Percentiles rank a stretch among this genome's conserved stretches.
Conservation (phyloP, 2,329 filamentous ascomycete species). For the Penicillium digitatum region DNA sequence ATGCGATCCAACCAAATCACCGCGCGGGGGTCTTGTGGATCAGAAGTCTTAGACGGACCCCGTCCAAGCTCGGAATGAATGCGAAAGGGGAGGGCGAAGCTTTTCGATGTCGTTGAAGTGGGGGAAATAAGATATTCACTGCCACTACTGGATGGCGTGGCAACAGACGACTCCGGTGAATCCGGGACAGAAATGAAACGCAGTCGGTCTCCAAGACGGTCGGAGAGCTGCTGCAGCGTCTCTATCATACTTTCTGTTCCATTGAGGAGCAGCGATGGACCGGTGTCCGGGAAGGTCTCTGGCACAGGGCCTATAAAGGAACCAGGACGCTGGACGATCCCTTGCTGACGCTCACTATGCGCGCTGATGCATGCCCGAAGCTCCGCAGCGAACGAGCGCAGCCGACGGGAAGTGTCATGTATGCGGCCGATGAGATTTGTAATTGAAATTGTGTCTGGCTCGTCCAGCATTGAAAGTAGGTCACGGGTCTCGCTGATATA, state of each 20-base stretch:
- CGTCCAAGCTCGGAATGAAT: slow-evolving; percentile 27
- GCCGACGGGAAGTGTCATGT: slow-evolving; percentile 11
- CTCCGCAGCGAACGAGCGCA: slow-evolving; percentile 11
- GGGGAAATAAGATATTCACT: slow-evolving; percentile 10
- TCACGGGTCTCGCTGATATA: slow-evolving; percentile 25
- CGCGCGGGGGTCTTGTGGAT: slow-evolving; percentile 21
- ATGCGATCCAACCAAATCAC: slow-evolving; percentile 32
- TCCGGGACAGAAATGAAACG: slow-evolving; percentile 11
- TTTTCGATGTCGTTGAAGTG: background rate
- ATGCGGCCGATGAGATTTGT: slow-evolving; percentile 16
- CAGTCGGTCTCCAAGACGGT: slow-evolving; percentile 15
- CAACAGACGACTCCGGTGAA: slow-evolving; percentile 12
- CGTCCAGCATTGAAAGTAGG: slow-evolving; percentile 5
- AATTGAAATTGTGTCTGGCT: background rate
- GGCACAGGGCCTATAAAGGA: slow-evolving; percentile 27
- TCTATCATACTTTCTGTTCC: slow-evolving; percentile 24
- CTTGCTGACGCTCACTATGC: slow-evolving; percentile 23
- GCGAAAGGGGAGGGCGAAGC: slow-evolving; percentile 22
- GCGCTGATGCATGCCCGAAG: slow-evolving; percentile 20
- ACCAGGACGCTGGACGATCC: slow-evolving; percentile 19
- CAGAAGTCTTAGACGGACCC: slow-evolving; percentile 22
- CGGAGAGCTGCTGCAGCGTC: slow-evolving; percentile 18
- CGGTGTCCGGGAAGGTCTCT: slow-evolving; percentile 23
- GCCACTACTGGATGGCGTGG: slow-evolving; percentile 10
- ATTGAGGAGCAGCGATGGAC: slow-evolving; percentile 24